Base-by-base conservation (phyloP, 345 rosid genomes). In the Salix udensis region DNA sequence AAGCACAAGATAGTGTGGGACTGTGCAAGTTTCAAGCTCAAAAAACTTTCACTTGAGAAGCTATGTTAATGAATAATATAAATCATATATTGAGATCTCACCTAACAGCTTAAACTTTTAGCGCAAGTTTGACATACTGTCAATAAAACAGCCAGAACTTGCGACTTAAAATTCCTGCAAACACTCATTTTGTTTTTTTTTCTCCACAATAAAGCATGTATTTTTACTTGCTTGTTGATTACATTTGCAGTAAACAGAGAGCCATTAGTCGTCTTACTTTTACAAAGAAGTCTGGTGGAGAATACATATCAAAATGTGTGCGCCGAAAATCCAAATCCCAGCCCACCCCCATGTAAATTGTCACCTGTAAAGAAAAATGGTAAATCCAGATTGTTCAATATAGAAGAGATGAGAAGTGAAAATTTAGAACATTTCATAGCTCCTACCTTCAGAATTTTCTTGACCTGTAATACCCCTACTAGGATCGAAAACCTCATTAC, bases 241-340 rank as follows among this genome's bases (percentile, higher is more conserved):
- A 44, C 6, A 46, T 2, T 12, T 40, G 58, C 55, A 4, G 6
- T 44, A 67, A 67, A 67, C 71, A 34, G 50, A 37, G 16, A 48
- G 19, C 50, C 18, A 62, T 7, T 2, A 13, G 61, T 21, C 13
- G 24, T 65, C 71, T 67, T 72, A 81, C 83, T 40, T 50, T 61
- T 36, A 77, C 72, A 61, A 52, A 76, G 76, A 81, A 81, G 76
- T 81, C 83, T 6, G 83, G 83, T 50, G 83, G 83, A 30, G 83
- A 81, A 21, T 62, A 81, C 7, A 31, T 61, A 76, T 81, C 83
- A 61, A 81, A 81, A 64, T 81, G 80, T 1, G 80, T 81, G 7
- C 14, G 77, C 23, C 62, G 73, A 69, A 81, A 81, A n/a, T 81
- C 83, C 31, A 76, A 50, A 62, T 72, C 69, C 83, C 83, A 81